phyloP scores from a whole-genome alignment of 1,284 basidiomycete species.

The Leccinum ambiguum region DNA sequence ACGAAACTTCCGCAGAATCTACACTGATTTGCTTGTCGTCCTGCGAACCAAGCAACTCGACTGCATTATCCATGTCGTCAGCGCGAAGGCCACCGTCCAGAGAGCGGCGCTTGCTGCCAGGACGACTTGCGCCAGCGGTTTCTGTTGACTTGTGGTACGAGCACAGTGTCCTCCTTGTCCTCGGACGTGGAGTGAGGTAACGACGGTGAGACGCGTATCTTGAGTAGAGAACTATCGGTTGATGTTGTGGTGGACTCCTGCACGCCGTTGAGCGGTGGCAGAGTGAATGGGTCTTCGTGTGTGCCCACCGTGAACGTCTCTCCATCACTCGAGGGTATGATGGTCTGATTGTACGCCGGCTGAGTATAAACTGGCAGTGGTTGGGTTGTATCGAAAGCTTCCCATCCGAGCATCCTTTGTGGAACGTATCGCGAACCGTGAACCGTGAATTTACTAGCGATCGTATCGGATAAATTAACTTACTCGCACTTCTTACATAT shows the following conservation, averaged over 20 bases:
- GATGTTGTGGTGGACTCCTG: conserved; percentile 2
- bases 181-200: no score
- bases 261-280: not conserved
- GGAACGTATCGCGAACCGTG: conserved; percentile 31
- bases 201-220: conserved; percentile 8
- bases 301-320: conserved; percentile 29
- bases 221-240: conserved; percentile 6
- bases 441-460: conserved; percentile 34
- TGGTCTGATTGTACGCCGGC: conserved; percentile 10
- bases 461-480: no score
- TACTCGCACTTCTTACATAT: no score
- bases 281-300: conserved; percentile 18
- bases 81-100: conserved; percentile 5
- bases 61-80: not conserved
- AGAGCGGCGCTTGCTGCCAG: conserved; percentile 3
- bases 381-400: conserved; percentile 3
- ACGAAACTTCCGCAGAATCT: not conserved
- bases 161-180: conserved; percentile 3
- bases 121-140: not conserved
- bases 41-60: not conserved
- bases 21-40: not conserved
- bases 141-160: not conserved
- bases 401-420: conserved; percentile 17
- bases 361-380: conserved; percentile 2
- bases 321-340: conserved; percentile 28